Base-by-base conservation (phyloP, 129 eudicot species). In the Flaveria bidentis region DNA sequence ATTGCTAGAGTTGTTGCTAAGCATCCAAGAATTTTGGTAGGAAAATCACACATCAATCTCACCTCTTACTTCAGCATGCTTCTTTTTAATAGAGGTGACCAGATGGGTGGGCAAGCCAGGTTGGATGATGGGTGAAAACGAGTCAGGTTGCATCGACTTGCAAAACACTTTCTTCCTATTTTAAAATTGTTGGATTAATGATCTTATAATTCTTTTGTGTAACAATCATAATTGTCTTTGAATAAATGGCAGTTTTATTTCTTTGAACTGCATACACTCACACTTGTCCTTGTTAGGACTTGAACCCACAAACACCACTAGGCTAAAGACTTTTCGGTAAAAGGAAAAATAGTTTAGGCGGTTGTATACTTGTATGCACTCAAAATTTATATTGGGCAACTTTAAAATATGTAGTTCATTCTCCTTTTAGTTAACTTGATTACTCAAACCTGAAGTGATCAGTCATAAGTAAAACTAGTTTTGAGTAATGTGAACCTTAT, bases 21-120 rank as follows among this genome's bases (percentile, higher is more conserved):
- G 79, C 97, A 93, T 87, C 98, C 98, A 69, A 78, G 98, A 82
- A 93, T 93, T 77, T 73, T 93, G 87, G 98, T 93, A 84, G 20
- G 76, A 63, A 44, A 51, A 74, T 45, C 60, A 51, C 58, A 62
- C 72, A 36, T 50, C 49, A 45, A 79, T 42, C 50, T 39, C 49
- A 53, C 75, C 30, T 39, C 26, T 60, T 63, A 56, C 72, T 42
- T 33, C 71, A 16, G 64, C 16, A 52, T 42, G 26, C 15, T 56
- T 56, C 28, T 56, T 56, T 56, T 0, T 56, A 56, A 56, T 56
- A 56, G 12, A 56, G 62, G 62, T 20, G 62, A 28, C 9, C 33
- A 30, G 73, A 45, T 15, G 17, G 73, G 30, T 4, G 12, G 73
- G 13, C 11, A 25, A 18, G 39, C 50, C 5, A 3, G 41, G 56